phyloP scores from a whole-genome alignment of 2,329 filamentous ascomycete species.

The Colletotrichum siamense region DNA sequence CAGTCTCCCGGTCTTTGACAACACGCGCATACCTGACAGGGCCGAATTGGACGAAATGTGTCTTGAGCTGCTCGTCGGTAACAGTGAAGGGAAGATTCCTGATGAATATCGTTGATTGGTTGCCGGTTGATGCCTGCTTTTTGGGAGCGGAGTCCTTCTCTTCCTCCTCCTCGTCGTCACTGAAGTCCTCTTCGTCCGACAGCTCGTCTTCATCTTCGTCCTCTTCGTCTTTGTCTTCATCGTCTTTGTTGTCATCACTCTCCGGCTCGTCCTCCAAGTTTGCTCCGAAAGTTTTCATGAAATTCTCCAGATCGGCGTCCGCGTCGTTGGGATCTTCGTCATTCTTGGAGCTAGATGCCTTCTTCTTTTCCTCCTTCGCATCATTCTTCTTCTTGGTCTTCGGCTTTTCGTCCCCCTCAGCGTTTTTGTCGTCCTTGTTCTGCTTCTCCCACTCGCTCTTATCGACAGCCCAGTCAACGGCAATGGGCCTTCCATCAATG shows the following conservation, averaged over 20 bases:
- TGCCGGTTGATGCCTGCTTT: slow-evolving; percentile 56
- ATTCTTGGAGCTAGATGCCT: slow-evolving; percentile 31
- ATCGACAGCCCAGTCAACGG: slow-evolving; percentile 97
- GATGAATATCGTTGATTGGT: slow-evolving; percentile 84
- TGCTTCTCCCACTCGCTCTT: slow-evolving; percentile 83
- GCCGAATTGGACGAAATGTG: slow-evolving; percentile 89
- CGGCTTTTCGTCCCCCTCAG: slow-evolving; percentile 24
- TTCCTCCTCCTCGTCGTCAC: slow-evolving; percentile 43
- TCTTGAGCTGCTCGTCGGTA: slow-evolving; percentile 80
- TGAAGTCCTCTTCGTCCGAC: slow-evolving; percentile 45
- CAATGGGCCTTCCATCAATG: slow-evolving; percentile 85
- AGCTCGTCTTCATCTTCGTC: slow-evolving; percentile 52
- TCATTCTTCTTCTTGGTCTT: slow-evolving; percentile 40
- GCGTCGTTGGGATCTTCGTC: slow-evolving; percentile 44
- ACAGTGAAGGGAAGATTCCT: slow-evolving; percentile 92
- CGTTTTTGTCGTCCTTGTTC: slow-evolving; percentile 42
- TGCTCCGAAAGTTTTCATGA: slow-evolving; percentile 62
- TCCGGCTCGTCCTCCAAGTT: slow-evolving; percentile 65
- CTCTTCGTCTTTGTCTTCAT: slow-evolving; percentile 49
- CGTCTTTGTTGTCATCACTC: slow-evolving; percentile 51
- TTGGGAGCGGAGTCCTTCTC: slow-evolving; percentile 36
- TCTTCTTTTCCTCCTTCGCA: slow-evolving; percentile 36
- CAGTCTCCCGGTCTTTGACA: slow-evolving; percentile 85
- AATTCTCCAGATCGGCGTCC: slow-evolving; percentile 56
- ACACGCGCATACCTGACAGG: slow-evolving; percentile 89